Evolutionary conservation across 2,329 filamentous ascomycete species (phyloP), one percentile per base, ranked within the genome.

Genomic region (Aplosporella prunicola): DNA sequence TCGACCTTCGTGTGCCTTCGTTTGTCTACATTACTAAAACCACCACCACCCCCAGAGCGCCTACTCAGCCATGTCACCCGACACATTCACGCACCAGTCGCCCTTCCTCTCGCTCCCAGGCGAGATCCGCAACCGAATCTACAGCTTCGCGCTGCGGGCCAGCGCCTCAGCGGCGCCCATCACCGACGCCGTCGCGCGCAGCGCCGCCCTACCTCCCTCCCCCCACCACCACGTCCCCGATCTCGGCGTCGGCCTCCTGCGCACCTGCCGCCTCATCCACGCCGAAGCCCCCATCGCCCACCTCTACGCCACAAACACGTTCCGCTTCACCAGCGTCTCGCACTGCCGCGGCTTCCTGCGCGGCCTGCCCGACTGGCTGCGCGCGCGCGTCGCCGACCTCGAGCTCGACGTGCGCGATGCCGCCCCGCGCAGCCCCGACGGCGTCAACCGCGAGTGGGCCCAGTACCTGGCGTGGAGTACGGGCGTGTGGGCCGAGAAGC

Each of bases 61-160:
- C 18, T 13, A 16, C n/a, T 27, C n/a, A n/a, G n/a, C 9, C 20
- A 40, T 40, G 38, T 32, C 38, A 15, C 20, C 20, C 26, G 26
- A 23, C 14, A 29, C 27, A 10, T 5, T 16, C 27, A 29, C 27
- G 34, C 42, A 46, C 4, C 53, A 57, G 32, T 60, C 55, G 4
- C 46, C 46, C 15, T 48, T 61, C 26, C 34, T 59, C 13, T 46
- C 45, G 26, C 47, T 60, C 11, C 57, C 56, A 8, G 42, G 50
- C 17, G 57, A 61, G 29, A 52, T 60, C 43, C 56, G 58, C 38
- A 48, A 56, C 41, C 43, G 52, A 17, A 57, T 61, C 33, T 57
- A 48, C 39, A 18, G 39, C 15, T 41, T 49, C 22, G 53, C 49
- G 43, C 51, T 61, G n/a, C n/a, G n/a, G n/a, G n/a, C n/a, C n/a